These are phyloP conservation scores for Lipomyces japonicus DNA, from an alignment of 805 yeast species.

Conservation along the genomic window DNA sequence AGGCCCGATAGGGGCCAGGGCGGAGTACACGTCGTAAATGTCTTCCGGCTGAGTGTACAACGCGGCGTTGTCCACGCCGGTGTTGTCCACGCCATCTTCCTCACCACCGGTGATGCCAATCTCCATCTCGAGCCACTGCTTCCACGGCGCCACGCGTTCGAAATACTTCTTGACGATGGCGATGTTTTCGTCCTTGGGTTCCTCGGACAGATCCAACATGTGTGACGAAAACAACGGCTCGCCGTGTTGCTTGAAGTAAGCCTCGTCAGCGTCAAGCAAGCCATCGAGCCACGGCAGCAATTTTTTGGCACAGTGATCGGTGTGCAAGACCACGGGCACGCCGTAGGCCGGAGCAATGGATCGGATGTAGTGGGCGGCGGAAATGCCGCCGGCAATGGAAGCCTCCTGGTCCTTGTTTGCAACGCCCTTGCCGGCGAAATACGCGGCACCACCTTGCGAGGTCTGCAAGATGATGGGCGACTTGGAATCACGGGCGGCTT, in stretches of 20 bases:
- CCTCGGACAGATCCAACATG: slow-evolving; percentile 98
- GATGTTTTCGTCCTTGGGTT: slow-evolving; percentile 93
- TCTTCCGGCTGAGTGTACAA: slow-evolving; percentile 95
- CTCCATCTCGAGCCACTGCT: slow-evolving; percentile 99
- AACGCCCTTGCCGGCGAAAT: slow-evolving; percentile 97
- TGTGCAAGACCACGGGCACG: slow-evolving; percentile 93
- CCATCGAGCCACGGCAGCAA: slow-evolving; percentile 98
- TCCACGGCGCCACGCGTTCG: slow-evolving; percentile 85
- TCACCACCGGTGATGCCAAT: slow-evolving; percentile 99
- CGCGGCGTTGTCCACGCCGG: slow-evolving; percentile 77
- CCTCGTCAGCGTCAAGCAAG: slow-evolving; percentile 95
- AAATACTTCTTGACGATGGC: slow-evolving; percentile 91
- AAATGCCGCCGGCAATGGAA: slow-evolving; percentile 88
- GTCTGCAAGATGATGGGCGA: slow-evolving; percentile 96
- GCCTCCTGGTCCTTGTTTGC: slow-evolving; percentile 90
- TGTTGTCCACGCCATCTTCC: slow-evolving; percentile 99
- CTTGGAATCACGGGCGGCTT: slow-evolving; percentile 92
- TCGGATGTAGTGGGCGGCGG: slow-evolving; percentile 98
- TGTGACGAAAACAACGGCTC: slow-evolving; percentile 98
- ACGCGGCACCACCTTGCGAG: slow-evolving; percentile 99
- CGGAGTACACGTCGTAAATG: slow-evolving; percentile 85
- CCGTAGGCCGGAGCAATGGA: slow-evolving; percentile 95
- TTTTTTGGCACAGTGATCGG: slow-evolving; percentile 99
- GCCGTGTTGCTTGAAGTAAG: slow-evolving; percentile 76
- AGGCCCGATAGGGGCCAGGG: slow-evolving; percentile 85